Conservation (phyloP, 2,329 filamentous ascomycete genomes). For the Fusarium sp. region DNA sequence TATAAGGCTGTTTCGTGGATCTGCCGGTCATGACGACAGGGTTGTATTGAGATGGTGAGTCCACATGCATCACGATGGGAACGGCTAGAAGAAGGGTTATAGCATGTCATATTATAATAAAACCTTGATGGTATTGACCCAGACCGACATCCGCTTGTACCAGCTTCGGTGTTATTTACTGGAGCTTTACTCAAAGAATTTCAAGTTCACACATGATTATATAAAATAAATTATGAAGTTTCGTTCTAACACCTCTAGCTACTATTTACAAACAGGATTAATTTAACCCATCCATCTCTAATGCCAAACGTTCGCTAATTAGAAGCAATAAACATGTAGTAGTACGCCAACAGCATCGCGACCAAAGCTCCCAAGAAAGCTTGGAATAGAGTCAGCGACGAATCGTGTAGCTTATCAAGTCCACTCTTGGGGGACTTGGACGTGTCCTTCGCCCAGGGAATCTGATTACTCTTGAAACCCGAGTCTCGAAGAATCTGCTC, state of each 20-base stretch:
- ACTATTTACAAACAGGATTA: background rate
- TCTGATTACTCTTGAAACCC: slow-evolving; percentile 9
- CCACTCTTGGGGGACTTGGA: slow-evolving; percentile 3
- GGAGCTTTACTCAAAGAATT: background rate
- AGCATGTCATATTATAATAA: background rate
- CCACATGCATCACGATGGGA: background rate
- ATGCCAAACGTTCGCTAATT: slow-evolving; percentile 2
- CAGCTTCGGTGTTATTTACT: background rate
- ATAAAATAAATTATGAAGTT: background rate
- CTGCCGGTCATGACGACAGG: slow-evolving; percentile 5
- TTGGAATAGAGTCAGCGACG: slow-evolving; percentile 26
- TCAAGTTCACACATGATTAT: background rate
- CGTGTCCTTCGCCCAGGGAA: slow-evolving; percentile 21
- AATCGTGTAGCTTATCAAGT: slow-evolving; percentile 30
- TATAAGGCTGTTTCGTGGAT: slow-evolving; percentile 3
- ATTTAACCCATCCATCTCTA: background rate
- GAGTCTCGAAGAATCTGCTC: slow-evolving; percentile 56
- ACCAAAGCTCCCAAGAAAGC: slow-evolving; percentile 26
- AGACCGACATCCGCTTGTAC: background rate
- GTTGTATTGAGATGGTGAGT: background rate
- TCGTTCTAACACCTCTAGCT: slow-evolving; percentile 4
- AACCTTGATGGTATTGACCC: background rate
- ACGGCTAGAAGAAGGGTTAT: background rate
- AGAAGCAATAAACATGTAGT: slow-evolving; percentile 21
- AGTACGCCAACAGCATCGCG: slow-evolving; percentile 20